Evolutionary conservation across 2,329 filamentous ascomycete species (phyloP).

Genomic region (Paracoccidioides brasiliensis): DNA sequence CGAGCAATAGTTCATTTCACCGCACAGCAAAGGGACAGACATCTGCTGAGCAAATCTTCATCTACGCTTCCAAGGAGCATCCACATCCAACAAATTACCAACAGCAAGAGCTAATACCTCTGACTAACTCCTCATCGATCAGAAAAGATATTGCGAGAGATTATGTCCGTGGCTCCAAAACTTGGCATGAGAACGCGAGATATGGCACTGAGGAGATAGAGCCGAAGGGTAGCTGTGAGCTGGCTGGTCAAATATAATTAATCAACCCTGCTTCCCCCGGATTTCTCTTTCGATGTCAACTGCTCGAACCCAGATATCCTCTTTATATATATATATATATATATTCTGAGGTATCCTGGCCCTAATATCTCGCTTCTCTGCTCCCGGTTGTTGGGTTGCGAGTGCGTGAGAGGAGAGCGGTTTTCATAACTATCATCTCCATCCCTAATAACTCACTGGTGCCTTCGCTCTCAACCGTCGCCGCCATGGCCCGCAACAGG

Average conservation of each 20-base stretch:
- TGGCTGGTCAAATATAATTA: not conserved
- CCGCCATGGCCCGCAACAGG: not conserved
- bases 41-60: too few species aligned
- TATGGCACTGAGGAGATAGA: not conserved
- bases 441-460: not conserved
- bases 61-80: too few species aligned
- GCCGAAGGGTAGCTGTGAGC: not conserved
- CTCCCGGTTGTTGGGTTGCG: not conserved
- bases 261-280: not conserved
- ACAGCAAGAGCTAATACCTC: too few species aligned
- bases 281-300: not conserved
- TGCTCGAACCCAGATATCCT: not conserved
- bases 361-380: not conserved
- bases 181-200: not conserved
- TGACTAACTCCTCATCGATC: not conserved
- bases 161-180: not conserved
- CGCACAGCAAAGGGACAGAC: too few species aligned
- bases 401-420: not conserved
- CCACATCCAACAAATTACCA: too few species aligned
- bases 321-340: not conserved
- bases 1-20: too few species aligned
- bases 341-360: not conserved
- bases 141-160: not conserved
- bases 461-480: not conserved
- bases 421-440: not conserved